Percentiles rank a stretch among this genome's conserved stretches.
Conservation (phyloP, 1,284 basidiomycete species). For the Ustilago esculenta region DNA sequence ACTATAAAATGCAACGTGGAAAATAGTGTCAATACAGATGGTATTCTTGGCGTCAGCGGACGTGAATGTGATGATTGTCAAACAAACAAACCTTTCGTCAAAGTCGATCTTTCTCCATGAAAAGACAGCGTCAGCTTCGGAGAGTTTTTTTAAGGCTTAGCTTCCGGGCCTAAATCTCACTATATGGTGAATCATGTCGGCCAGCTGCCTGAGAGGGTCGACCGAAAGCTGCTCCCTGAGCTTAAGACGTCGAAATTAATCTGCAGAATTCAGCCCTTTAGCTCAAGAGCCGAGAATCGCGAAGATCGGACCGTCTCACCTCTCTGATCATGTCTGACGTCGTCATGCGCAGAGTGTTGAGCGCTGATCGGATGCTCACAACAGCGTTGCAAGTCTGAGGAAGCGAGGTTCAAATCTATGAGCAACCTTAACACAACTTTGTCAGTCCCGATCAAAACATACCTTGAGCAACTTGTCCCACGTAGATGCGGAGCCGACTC, state of each 20-base stretch:
- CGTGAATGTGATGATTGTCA: too few relatives aligned
- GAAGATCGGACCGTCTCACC: not conserved
- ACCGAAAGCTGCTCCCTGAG: constrained; percentile 12
- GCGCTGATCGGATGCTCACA: constrained; percentile 18
- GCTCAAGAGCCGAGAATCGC: too few relatives aligned
- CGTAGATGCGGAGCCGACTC: constrained; percentile 10
- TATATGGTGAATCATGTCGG: constrained; percentile 9
- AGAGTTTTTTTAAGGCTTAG: too few relatives aligned
- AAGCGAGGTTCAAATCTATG: too few relatives aligned
- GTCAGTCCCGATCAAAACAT: not conserved
- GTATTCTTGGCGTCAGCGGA: too few relatives aligned
- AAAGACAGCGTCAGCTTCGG: too few relatives aligned
- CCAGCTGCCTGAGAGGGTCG: constrained; percentile 10
- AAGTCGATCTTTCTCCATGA: constrained; percentile 38
- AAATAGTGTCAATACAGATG: not conserved
- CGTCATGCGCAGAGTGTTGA: constrained; percentile 13
- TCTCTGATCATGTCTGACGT: constrained; percentile 18
- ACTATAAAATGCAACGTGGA: constrained; percentile 1
- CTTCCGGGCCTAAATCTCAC: too few relatives aligned
- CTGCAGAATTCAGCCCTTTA: too few relatives aligned
- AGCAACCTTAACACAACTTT: too few relatives aligned
- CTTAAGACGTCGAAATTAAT: not conserved
- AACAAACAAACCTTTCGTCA: constrained; percentile 32
- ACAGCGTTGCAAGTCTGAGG: constrained; percentile 38
- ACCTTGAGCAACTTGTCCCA: constrained; percentile 36